phyloP scores from a whole-genome alignment of 78 protist species.

The Cyanophora paradoxa region DNA sequence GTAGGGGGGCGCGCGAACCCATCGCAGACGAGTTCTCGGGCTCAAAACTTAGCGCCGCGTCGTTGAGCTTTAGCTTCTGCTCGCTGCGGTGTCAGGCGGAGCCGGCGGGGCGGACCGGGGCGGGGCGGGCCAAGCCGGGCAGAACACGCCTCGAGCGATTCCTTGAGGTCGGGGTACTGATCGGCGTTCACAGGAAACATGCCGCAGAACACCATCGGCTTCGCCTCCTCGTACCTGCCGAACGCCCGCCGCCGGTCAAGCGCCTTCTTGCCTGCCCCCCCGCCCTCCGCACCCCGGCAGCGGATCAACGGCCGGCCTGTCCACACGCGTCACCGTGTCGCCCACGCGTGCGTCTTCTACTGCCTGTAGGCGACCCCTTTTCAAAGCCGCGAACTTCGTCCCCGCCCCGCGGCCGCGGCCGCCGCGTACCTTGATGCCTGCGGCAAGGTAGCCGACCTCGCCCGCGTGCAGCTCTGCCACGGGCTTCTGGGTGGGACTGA shows the following conservation, averaged over 20 bases:
- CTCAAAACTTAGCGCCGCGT: constrained; percentile 35
- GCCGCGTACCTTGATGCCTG: constrained; percentile 36
- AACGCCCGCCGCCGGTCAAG: no score
- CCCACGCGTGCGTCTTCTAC: constrained; percentile 29
- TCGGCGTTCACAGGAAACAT: background rate
- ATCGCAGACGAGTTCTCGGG: constrained; percentile 35
- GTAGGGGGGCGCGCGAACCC: no score
- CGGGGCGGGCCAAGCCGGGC: no score
- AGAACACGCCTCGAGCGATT: constrained; percentile 25
- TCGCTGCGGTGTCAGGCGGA: no score
- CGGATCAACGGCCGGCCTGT: no score
- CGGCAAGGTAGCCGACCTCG: constrained; percentile 38
- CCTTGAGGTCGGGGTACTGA: constrained; percentile 18
- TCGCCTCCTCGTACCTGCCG: background rate
- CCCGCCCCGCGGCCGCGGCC: no score
- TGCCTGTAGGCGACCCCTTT: no score
- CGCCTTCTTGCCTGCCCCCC: no score
- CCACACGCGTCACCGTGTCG: constrained; percentile 31
- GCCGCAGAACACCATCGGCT: constrained; percentile 40
- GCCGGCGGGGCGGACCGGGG: no score
- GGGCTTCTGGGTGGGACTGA: background rate
- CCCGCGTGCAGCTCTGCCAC: constrained; percentile 15
- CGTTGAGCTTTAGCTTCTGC: constrained; percentile 35
- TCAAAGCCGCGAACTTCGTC: no score
- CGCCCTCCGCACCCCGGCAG: no score